These are phyloP conservation scores for Nemania diffusa DNA, from an alignment of 2,329 filamentous ascomycete genomes.

Conservation along the genomic window DNA sequence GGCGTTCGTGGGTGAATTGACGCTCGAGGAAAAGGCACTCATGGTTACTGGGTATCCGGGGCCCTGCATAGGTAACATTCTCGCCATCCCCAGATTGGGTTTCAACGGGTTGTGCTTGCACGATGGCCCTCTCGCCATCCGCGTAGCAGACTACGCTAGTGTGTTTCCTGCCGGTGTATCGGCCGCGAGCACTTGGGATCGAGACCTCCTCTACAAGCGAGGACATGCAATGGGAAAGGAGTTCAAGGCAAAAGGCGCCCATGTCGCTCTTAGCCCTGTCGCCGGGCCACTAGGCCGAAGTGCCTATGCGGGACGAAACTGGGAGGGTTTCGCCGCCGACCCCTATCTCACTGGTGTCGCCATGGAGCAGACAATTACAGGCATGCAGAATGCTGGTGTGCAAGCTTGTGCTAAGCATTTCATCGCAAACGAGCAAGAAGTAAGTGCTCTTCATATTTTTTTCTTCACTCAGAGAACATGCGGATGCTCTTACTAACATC, in stretches of 20 bases:
- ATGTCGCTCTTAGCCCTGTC: neutral
- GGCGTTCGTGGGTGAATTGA: neutral
- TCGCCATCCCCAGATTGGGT: neutral
- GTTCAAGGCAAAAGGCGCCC: neutral
- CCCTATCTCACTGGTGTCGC: neutral
- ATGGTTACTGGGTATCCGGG: neutral
- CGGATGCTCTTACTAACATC: neutral
- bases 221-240: neutral
- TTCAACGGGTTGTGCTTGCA: neutral
- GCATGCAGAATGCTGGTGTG: neutral
- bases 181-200: neutral
- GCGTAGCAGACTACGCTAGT: neutral
- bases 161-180: neutral
- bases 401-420: neutral
- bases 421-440: constrained; percentile 18
- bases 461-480: too few species aligned
- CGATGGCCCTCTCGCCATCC: neutral
- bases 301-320: neutral
- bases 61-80: neutral
- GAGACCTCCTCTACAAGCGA: neutral
- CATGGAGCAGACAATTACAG: neutral
- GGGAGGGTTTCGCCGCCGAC: neutral
- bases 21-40: neutral
- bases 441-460: too few species aligned
- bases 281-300: neutral